phyloP scores from a whole-genome alignment of 768 basidiomycete species.

The Panaeolus papilionaceus region DNA sequence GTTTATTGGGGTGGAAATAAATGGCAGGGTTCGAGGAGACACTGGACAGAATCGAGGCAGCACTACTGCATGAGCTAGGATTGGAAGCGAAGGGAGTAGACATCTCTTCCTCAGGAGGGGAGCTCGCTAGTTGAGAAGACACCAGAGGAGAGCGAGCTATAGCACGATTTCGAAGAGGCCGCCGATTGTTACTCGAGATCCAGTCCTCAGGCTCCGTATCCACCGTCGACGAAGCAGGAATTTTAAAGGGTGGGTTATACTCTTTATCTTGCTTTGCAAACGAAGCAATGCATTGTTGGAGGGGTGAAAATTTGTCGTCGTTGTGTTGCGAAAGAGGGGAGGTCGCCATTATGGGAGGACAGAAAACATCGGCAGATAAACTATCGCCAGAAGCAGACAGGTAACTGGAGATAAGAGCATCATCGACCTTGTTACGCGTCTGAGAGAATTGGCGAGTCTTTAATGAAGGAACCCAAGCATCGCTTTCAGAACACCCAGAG shows the following conservation, averaged over 20 bases:
- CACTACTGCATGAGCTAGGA: conserved; percentile 1
- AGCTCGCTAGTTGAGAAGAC: background rate
- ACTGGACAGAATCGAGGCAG: background rate
- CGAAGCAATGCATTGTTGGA: background rate
- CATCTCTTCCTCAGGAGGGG: background rate
- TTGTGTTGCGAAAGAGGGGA: background rate
- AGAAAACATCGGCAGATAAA: background rate
- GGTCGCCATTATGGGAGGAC: background rate
- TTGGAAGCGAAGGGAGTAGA: conserved; percentile 2
- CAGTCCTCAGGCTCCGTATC: background rate
- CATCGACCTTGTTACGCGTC: background rate
- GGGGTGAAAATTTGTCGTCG: background rate
- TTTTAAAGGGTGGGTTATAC: conserved; percentile 2
- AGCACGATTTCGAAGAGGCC: background rate
- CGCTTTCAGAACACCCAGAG: background rate
- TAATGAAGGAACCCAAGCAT: background rate
- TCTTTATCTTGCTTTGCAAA: conserved; percentile 5
- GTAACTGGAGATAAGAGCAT: conserved; percentile 4
- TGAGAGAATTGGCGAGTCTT: background rate
- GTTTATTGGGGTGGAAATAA: background rate
- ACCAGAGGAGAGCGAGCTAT: background rate
- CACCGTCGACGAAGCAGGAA: background rate
- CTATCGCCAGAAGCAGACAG: background rate
- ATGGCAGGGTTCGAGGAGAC: background rate
- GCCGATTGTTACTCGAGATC: background rate